Conservation (phyloP, 2,329 filamentous ascomycete genomes). For the Penicillium sp. region DNA sequence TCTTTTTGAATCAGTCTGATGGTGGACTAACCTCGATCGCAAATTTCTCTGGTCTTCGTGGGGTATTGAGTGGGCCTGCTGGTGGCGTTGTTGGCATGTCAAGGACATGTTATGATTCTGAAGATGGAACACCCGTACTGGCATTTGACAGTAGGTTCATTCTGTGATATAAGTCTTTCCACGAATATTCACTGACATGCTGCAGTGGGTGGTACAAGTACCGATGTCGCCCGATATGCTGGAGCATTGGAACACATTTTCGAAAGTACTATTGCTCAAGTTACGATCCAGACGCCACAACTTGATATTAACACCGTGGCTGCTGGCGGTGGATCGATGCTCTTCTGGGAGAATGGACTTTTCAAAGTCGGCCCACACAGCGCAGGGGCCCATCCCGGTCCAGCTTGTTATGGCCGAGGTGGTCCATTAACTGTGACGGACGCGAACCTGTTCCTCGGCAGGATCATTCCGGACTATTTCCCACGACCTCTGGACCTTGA, state of each 20-base stretch:
- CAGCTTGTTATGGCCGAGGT: conserved; percentile 87
- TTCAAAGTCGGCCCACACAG: conserved; percentile 91
- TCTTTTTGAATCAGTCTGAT: conserved; percentile 73
- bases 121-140: conserved; percentile 49
- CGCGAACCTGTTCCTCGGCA: conserved; percentile 82
- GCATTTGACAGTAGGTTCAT: conserved; percentile 4
- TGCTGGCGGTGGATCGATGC: conserved; percentile 67
- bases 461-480: conserved; percentile 86
- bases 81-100: conserved; percentile 91
- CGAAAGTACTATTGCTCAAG: conserved; percentile 87
- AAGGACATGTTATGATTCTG: conserved; percentile 79
- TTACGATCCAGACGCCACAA: conserved; percentile 87
- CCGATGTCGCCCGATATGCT: conserved; percentile 81
- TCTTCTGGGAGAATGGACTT: conserved; percentile 85
- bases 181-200: neutral
- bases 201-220: conserved; percentile 78
- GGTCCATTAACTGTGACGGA: conserved; percentile 90
- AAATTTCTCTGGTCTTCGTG: conserved; percentile 76
- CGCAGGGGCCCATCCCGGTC: conserved; percentile 84
- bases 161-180: neutral
- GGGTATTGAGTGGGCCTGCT: conserved; percentile 84
- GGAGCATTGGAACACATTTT: conserved; percentile 90
- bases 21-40: conserved; percentile 60
- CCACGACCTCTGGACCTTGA: conserved; percentile 76
- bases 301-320: conserved; percentile 94